phyloP scores from a whole-genome alignment of 306 rosid species.

The Begonia masoniana region DNA sequence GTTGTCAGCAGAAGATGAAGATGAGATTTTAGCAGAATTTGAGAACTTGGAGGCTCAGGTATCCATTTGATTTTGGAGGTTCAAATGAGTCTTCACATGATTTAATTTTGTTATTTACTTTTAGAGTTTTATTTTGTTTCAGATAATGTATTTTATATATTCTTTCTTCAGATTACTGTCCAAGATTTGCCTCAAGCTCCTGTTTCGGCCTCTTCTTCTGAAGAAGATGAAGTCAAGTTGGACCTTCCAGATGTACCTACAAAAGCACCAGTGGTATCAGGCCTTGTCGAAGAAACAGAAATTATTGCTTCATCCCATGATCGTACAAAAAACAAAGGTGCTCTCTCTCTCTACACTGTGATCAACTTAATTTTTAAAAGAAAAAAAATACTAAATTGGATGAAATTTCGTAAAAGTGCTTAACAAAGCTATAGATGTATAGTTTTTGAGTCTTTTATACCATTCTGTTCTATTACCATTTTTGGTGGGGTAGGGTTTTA shows the following conservation, averaged over 20 bases:
- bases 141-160: background rate
- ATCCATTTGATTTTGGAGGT: background rate
- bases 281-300: slow-evolving; percentile 11
- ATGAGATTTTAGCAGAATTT: slow-evolving; percentile 80
- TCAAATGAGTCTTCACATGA: background rate
- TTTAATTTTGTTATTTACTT: background rate
- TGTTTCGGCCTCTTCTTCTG: slow-evolving; percentile 10
- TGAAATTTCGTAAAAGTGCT: too few relatives aligned
- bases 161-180: slow-evolving; percentile 34
- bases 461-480: too few relatives aligned
- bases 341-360: slow-evolving; percentile 2
- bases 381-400: too few relatives aligned
- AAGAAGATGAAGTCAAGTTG: slow-evolving; percentile 27
- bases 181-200: slow-evolving; percentile 73
- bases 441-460: too few relatives aligned
- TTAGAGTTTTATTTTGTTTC: background rate
- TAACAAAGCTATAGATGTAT: too few relatives aligned
- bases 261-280: slow-evolving; percentile 36
- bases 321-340: slow-evolving; percentile 59
- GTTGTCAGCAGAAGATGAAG: slow-evolving; percentile 88
- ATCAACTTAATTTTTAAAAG: background rate
- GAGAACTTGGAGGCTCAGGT: slow-evolving; percentile 83
- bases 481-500: too few relatives aligned
- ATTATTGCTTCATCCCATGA: slow-evolving; percentile 16
- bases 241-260: slow-evolving; percentile 82